phyloP scores from a whole-genome alignment of 768 basidiomycete species.

The Amyloporia xantha region DNA sequence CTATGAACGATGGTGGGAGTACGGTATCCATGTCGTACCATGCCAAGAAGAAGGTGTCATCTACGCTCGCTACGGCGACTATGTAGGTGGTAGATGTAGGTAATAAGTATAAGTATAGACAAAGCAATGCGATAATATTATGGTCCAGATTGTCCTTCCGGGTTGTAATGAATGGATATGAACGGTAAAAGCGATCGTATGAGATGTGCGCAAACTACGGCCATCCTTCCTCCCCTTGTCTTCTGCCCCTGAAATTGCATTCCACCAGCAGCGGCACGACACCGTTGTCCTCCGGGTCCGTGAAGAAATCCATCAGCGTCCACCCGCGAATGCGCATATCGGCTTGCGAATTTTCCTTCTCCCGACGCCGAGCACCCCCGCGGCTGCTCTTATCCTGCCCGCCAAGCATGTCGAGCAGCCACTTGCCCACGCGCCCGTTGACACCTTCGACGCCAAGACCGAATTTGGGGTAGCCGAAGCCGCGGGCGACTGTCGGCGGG shows the following conservation, averaged over 20 bases:
- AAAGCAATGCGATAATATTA: not conserved
- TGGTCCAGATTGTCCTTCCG: not conserved
- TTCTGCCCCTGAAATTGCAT: constrained; percentile 59
- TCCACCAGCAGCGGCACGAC: constrained; percentile 67
- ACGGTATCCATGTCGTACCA: no score
- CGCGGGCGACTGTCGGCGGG: constrained; percentile 71
- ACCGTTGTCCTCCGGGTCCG: constrained; percentile 43
- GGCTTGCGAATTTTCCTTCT: constrained; percentile 5
- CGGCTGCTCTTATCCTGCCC: not conserved
- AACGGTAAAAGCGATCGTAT: not conserved
- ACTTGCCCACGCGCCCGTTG: constrained; percentile 66
- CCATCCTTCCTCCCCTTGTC: constrained; percentile 16
- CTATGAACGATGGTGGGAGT: no score
- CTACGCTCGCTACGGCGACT: no score
- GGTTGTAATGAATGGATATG: not conserved
- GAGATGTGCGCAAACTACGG: not conserved
- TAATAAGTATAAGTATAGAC: not conserved
- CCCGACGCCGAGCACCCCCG: not conserved
- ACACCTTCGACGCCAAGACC: constrained; percentile 83
- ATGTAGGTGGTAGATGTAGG: no score
- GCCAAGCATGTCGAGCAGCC: constrained; percentile 54
- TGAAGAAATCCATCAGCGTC: constrained; percentile 70
- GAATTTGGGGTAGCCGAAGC: constrained; percentile 75
- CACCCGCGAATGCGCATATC: constrained; percentile 58
- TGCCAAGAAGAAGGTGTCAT: no score